Evolutionary conservation across 805 yeast genomes (phyloP), one percentile per base, ranked within the genome.

Genomic region (Aciculoconidium aculeatum): DNA sequence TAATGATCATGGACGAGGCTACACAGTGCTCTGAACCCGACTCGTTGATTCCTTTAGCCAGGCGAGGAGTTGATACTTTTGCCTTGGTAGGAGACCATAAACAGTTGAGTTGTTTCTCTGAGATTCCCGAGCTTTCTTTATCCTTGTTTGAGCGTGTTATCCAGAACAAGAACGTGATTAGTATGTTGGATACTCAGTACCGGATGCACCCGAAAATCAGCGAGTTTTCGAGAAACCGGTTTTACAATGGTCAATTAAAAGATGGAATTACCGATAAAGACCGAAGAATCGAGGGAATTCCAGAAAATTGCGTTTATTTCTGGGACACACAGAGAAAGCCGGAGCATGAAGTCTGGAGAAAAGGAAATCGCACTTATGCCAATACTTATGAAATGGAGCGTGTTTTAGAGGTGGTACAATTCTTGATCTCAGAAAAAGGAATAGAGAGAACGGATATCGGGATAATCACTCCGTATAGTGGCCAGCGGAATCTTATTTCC

Each of bases 31-130:
- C 85, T 0, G 90, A 80, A 40, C 81, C 86, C 5, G 63, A 76
- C 2, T 75, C 85, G 0, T 59, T 80, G 39, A 80, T 80, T 32
- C 87, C 88, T 7, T 55, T 80, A 35, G 76, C 83, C 6, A 70
- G 78, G 64, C 70, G 75, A 3, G 82, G 82, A 9, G 76, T 79
- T 28, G 71, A 71, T 30, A 77, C 72, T 42, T 75, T 80, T 49
- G 73, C 79, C 3, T 74, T 80, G 46, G 87, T 76, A 20, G 88
- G 87, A 38, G 90, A 80, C 53, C 83, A 80, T 42, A 77, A 74
- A 36, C 90, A 80, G 51, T 62, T 80, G 58, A 74, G 82, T 48
- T 74, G 82, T 39, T 80, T 79, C 49, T 73, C 84, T 4, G 75
- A 76, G 41, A 74, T 79, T 13, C 82, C 83, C 27, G 70, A 73